A percentile compares a stretch with the other conserved stretches of the same genome.
Evolutionary conservation across 1,139 yeast genomes (phyloP).

Genomic region (Geotrichum carabidarum): DNA sequence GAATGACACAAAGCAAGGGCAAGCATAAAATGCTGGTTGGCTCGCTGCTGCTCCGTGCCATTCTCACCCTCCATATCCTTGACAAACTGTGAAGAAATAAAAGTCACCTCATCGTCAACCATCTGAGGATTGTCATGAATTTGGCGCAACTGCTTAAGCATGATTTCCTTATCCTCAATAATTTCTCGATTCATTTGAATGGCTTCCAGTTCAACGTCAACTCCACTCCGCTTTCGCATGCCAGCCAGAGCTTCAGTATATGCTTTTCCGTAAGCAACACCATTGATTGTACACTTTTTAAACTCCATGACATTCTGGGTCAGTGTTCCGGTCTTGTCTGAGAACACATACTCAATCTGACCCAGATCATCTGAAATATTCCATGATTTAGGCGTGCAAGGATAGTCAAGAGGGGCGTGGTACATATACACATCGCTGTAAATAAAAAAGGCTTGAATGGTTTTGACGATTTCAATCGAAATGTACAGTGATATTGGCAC

Average conservation of each 20-base stretch:
- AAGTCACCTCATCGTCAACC: constrained; percentile 59
- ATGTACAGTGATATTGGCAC: constrained; percentile 91
- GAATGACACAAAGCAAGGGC: constrained; percentile 89
- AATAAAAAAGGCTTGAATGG: constrained; percentile 86
- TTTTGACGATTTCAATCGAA: constrained; percentile 87
- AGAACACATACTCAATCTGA: constrained; percentile 89
- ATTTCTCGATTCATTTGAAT: constrained; percentile 51
- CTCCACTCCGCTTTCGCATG: constrained; percentile 74
- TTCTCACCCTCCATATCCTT: constrained; percentile 39
- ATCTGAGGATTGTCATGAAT: constrained; percentile 55
- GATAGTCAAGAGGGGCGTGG: constrained; percentile 76
- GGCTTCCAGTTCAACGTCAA: constrained; percentile 65
- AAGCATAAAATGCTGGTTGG: constrained; percentile 60
- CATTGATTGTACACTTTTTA: constrained; percentile 83
- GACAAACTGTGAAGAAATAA: constrained; percentile 65
- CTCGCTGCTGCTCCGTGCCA: constrained; percentile 52
- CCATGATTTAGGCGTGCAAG: constrained; percentile 96
- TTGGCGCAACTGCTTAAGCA: constrained; percentile 53
- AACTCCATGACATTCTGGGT: constrained; percentile 97
- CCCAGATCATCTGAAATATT: constrained; percentile 97
- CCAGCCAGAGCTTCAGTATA: constrained; percentile 96
- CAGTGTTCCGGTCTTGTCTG: constrained; percentile 94
- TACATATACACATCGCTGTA: constrained; percentile 83
- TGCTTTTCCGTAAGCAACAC: constrained; percentile 83
- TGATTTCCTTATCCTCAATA: constrained; percentile 52